Conservation (phyloP, 1,284 basidiomycete genomes). For the Ganoderma resinaceum region DNA sequence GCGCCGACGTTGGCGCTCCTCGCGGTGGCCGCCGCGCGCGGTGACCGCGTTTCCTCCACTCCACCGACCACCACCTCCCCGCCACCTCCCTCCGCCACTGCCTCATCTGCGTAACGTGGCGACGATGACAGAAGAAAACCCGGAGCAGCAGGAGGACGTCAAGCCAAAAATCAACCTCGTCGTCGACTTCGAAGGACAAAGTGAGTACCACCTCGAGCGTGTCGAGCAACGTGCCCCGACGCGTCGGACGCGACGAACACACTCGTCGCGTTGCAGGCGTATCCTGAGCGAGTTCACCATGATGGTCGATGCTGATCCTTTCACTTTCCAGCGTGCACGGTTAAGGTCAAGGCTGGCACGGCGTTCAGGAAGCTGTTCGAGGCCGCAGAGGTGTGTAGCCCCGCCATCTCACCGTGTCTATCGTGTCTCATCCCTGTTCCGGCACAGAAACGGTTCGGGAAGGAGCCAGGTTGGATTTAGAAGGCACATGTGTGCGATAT, state of each 20-base stretch:
- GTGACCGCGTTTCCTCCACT: slow-evolving; percentile 9
- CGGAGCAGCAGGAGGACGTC: slow-evolving; percentile 55
- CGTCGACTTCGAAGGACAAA: slow-evolving; percentile 57
- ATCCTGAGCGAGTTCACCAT: not conserved
- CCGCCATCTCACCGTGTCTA: not conserved
- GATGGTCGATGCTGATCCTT: not conserved
- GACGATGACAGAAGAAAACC: slow-evolving; percentile 41
- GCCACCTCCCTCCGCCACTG: not conserved
- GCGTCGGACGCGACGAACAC: slow-evolving; percentile 14
- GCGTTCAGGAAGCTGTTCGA: slow-evolving; percentile 71
- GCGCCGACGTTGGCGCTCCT: not conserved
- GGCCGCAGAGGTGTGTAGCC: slow-evolving; percentile 64
- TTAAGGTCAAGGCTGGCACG: slow-evolving; percentile 70
- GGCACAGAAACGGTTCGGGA: slow-evolving; percentile 62
- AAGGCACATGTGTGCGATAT: not conserved
- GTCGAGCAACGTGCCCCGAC: slow-evolving; percentile 9
- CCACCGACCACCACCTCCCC: not conserved
- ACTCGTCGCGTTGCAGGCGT: not conserved
- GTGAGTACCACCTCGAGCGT: slow-evolving; percentile 38
- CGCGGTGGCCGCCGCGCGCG: slow-evolving; percentile 6
- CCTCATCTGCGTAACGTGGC: not conserved
- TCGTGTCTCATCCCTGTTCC: not conserved
- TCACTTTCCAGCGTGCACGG: slow-evolving; percentile 45
- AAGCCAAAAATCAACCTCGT: slow-evolving; percentile 72
- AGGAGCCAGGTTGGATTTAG: slow-evolving; percentile 55